Evolutionary conservation across 2,329 filamentous ascomycete genomes (phyloP), one percentile per base, ranked within the genome.

Genomic region (Fusarium buharicum): DNA sequence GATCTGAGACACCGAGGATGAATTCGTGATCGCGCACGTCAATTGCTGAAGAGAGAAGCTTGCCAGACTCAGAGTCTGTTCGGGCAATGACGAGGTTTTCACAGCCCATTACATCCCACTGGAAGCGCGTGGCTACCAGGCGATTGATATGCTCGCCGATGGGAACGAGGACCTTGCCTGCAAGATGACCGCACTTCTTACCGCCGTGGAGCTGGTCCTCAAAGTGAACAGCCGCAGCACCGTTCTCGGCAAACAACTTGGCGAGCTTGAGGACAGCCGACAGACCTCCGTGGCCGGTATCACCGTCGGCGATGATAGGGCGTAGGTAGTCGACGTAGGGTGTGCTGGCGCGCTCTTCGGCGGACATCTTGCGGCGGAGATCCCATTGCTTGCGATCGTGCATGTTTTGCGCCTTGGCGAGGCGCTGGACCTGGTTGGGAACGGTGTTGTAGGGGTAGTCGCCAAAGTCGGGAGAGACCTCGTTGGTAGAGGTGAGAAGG

Each of bases 371-470:
- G 66, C 93, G 86, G 56, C 95, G 84, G 20, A 86, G 80, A 75
- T 97, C 93, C 89, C 91, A 98, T 72, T 97, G 91, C 77, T 96
- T 97, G 67, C 95, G 89, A 77, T 99, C 95, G 76, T 99, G 95
- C 82, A 98, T 88, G 66, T 93, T 93, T 77, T 99, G 95, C 4
- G 95, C 95, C 79, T 98, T 98, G 80, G 96, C 92, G 47, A 99
- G 81, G 64, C 95, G 87, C 80, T 99, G 93, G 4, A 99, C 95
- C 76, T 98, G 95, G 78, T 98, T 98, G 9, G 95, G 95, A 5
- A 99, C 95, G 0, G 95, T 99, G 75, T 98, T 98, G 81, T 99
- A 99, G 0, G 95, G 95, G 76, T 99, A 99, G 78, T 99, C 95
- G 71, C 95, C 95, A 79, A 98, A 97, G 75, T 99, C 95, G 38